Conservation (phyloP, 176 grass and related monocot species). For the barley (Hordeum vulgare) region DNA sequence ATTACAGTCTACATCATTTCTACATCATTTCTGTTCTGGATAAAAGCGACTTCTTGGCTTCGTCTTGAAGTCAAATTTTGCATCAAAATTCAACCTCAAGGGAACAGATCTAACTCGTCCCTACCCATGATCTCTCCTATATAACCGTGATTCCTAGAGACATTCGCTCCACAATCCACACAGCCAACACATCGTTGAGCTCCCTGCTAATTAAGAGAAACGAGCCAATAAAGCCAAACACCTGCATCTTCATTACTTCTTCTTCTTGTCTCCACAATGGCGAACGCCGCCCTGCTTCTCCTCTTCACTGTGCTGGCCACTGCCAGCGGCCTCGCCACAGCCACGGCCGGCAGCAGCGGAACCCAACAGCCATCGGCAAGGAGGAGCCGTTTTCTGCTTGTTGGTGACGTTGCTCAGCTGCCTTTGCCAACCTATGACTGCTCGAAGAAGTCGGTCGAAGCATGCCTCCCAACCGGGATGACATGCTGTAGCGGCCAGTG, state of each 20-base stretch:
- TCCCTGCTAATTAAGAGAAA: background rate
- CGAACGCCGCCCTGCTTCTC: background rate
- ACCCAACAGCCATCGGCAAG: background rate
- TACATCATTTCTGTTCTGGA: background rate
- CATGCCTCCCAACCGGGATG: constrained; percentile 22
- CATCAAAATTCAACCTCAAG: background rate
- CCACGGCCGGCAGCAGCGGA: background rate
- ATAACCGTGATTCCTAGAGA: no score
- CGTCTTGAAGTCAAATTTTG: background rate
- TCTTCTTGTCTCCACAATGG: background rate
- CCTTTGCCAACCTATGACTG: background rate
- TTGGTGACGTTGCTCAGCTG: background rate
- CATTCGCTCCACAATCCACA: background rate
- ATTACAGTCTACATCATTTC: no score
- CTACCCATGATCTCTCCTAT: background rate
- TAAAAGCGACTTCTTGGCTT: background rate
- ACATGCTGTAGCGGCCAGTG: background rate
- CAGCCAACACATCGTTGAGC: background rate
- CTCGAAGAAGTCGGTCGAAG: constrained; percentile 2
- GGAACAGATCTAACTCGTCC: background rate
- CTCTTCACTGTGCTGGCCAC: background rate
- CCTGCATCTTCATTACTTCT: background rate
- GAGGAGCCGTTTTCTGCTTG: constrained; percentile 10
- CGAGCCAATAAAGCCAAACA: background rate
- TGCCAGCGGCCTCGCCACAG: background rate